Evolutionary conservation across 2,329 filamentous ascomycete genomes (phyloP), one percentile per base, ranked within the genome.

Genomic region (Fusarium odoratissimum): DNA sequence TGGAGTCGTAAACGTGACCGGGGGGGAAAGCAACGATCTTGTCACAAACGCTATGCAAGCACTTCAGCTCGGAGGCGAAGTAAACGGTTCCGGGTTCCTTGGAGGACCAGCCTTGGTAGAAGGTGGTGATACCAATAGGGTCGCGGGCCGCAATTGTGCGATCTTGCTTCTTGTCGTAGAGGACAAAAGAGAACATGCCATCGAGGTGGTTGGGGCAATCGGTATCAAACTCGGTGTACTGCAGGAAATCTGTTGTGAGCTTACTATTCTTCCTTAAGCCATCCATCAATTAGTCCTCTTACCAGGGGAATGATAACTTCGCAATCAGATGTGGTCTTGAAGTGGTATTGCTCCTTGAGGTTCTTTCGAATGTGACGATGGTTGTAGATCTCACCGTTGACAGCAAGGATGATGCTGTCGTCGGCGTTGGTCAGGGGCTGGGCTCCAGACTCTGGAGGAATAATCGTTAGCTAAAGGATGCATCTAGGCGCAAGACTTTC

Each of bases 371-470:
- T 88, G 79, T 97, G 90, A 81, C 95, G 93, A 86, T 99, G 96
- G 91, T 99, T 99, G 89, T 99, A 99, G 82, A 99, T 99, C 83
- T 99, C 96, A 84, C 96, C 96, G 84, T 99, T 99, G 90, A 98
- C 96, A 74, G 96, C 95, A 69, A 99, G 91, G 73, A 95, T 91
- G 79, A 99, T 92, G 78, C 88, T 92, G 75, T 91, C 92, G 82
- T 98, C 95, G 76, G 94, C 91, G 87, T 95, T 98, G 87, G 95
- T 92, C 75, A 99, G 88, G 73, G 96, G 96, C 85, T 99, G 96
- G 58, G 96, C 95, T 82, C 96, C 96, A 79, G 93, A 95, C 83
- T 98, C 95, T 95, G 82, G 45, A 42, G 64, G 30, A 31, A 46
- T 60, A 25, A 48, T 25, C 59, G 67, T 79, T 61, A 79, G 57